Evolutionary conservation across 2,329 filamentous ascomycete species (phyloP).

Genomic region (Cadophora sp.): DNA sequence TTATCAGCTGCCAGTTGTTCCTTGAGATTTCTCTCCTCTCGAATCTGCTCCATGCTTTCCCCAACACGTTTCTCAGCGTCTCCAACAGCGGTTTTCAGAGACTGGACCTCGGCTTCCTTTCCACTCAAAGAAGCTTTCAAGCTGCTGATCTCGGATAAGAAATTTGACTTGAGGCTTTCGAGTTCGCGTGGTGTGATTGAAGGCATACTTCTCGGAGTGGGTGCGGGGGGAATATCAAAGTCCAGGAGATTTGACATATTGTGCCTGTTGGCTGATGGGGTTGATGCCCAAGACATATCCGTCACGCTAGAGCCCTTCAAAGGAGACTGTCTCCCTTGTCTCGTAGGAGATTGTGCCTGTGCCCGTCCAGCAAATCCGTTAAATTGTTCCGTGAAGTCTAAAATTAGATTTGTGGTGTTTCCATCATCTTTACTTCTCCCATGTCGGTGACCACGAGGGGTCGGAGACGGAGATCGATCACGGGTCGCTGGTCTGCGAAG

Average conservation of each 20-base stretch:
- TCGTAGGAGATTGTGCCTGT: constrained; percentile 55
- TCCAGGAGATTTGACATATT: constrained; percentile 76
- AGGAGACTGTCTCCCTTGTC: constrained; percentile 54
- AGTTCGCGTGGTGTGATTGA: constrained; percentile 91
- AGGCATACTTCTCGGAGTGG: constrained; percentile 89
- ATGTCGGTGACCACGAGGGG: constrained; percentile 48
- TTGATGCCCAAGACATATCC: constrained; percentile 38
- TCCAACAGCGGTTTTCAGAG: constrained; percentile 83
- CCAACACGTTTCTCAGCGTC: constrained; percentile 94
- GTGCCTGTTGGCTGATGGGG: constrained; percentile 40
- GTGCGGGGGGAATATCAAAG: constrained; percentile 92
- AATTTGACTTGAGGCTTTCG: constrained; percentile 88
- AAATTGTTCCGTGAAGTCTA: constrained; percentile 87
- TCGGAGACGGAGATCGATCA: constrained; percentile 46
- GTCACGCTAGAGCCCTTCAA: constrained; percentile 46
- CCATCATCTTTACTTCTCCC: constrained; percentile 44
- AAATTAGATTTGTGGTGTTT: constrained; percentile 78
- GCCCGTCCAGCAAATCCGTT: constrained; percentile 56
- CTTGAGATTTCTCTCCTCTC: constrained; percentile 74
- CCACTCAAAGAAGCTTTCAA: constrained; percentile 90
- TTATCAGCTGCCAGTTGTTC: constrained; percentile 79
- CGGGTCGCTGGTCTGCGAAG: constrained; percentile 36
- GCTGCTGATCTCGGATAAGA: constrained; percentile 92
- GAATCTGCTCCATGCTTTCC: constrained; percentile 81
- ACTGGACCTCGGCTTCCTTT: constrained; percentile 89